Conservation (phyloP, 495 filamentous ascomycete genomes). For the Talaromyces adpressus region DNA sequence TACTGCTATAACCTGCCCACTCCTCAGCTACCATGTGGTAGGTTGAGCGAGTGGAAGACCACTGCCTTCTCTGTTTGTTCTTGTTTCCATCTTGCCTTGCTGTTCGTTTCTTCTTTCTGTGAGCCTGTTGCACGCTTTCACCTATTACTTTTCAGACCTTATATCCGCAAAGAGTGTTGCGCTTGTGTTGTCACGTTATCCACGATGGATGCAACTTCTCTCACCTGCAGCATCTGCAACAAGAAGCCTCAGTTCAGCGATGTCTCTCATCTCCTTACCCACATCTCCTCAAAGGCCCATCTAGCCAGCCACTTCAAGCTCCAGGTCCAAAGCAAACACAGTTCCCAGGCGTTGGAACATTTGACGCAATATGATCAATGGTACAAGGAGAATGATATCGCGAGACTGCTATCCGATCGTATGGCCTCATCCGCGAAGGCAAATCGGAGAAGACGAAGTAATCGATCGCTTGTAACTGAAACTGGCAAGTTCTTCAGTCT, state of each 20-base stretch:
- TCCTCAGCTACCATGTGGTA: not conserved
- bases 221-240: slow-evolving; percentile 74
- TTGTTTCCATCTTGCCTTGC: slow-evolving; percentile 12
- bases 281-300: slow-evolving; percentile 80
- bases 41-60: not conserved
- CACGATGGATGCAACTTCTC: slow-evolving; percentile 49
- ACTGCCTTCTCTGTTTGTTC: not conserved
- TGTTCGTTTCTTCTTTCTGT: slow-evolving; percentile 6
- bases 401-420: slow-evolving; percentile 60
- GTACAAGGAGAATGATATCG: slow-evolving; percentile 58
- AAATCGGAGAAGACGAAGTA: not conserved
- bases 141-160: slow-evolving; percentile 23
- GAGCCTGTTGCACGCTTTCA: slow-evolving; percentile 16
- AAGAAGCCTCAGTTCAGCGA: slow-evolving; percentile 77
- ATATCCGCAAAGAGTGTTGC: not conserved
- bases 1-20: not conserved
- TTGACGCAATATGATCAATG: slow-evolving; percentile 61
- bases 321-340: slow-evolving; percentile 53
- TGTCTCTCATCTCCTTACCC: slow-evolving; percentile 80
- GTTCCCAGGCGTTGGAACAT: slow-evolving; percentile 39
- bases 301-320: slow-evolving; percentile 67
- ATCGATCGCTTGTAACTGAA: not conserved
- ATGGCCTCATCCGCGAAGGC: slow-evolving; percentile 36
- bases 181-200: slow-evolving; percentile 6
- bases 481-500: not conserved